phyloP scores from a whole-genome alignment of 2,329 filamentous ascomycete genomes.

The Nakataea oryzae region DNA sequence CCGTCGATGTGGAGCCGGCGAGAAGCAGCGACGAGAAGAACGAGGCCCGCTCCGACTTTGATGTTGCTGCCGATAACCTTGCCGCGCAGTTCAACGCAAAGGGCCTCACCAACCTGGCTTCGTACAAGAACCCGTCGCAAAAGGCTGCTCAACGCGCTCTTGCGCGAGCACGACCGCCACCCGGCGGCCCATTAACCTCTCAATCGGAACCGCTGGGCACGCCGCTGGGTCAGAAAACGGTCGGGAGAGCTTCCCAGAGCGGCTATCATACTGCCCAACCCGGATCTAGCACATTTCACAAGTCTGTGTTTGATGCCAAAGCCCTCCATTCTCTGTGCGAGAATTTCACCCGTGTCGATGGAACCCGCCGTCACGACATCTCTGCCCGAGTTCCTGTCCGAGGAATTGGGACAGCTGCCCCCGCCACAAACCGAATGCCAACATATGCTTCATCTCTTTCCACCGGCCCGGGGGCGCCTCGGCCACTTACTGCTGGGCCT shows the following conservation, averaged over 20 bases:
- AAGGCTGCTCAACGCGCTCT: constrained; percentile 38
- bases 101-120: constrained; percentile 41
- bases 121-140: constrained; percentile 44
- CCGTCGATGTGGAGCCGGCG: constrained; percentile 5
- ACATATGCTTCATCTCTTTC: constrained; percentile 6
- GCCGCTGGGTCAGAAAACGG: neutral
- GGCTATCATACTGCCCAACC: too few relatives aligned
- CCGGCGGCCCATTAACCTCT: too few relatives aligned
- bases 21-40: neutral
- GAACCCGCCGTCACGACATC: too few relatives aligned
- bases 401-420: too few relatives aligned
- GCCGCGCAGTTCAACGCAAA: constrained; percentile 29
- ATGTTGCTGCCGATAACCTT: constrained; percentile 17
- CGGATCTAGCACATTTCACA: too few relatives aligned
- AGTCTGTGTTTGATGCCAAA: too few relatives aligned
- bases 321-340: too few relatives aligned
- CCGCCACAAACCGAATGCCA: neutral
- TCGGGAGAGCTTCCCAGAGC: too few relatives aligned
- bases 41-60: constrained; percentile 14
- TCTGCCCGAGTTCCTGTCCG: too few relatives aligned
- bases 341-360: too few relatives aligned
- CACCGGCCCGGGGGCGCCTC: constrained; percentile 30
- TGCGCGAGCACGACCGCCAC: neutral
- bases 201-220: neutral
- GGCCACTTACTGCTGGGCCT: constrained; percentile 42